phyloP scores from a whole-genome alignment of 1,139 yeast species.

The Sugiyamaella novakii region DNA sequence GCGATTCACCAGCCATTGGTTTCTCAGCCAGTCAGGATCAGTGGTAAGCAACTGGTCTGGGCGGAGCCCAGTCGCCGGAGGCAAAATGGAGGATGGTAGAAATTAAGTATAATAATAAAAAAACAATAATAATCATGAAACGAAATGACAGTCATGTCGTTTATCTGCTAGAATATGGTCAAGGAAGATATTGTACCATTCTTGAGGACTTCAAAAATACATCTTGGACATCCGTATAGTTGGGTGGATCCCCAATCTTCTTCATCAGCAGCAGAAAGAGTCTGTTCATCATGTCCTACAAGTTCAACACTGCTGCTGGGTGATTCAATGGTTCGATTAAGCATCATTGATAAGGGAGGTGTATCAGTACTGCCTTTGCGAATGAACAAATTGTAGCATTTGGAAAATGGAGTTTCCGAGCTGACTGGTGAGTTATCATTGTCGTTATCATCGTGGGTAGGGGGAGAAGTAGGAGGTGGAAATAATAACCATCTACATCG shows the following conservation, averaged over 20 bases:
- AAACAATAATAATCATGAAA: too few relatives aligned
- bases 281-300: constrained; percentile 32
- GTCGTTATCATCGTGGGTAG: neutral
- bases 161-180: constrained; percentile 30
- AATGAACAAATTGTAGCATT: constrained; percentile 20
- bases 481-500: constrained; percentile 38
- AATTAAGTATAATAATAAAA: neutral
- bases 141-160: too few relatives aligned
- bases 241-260: constrained; percentile 38
- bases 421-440: constrained; percentile 13
- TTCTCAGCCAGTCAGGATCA: too few relatives aligned
- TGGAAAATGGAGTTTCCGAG: constrained; percentile 29
- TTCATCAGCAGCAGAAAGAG: constrained; percentile 20
- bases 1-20: constrained; percentile 5
- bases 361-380: constrained; percentile 7
- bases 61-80: constrained; percentile 1
- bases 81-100: neutral
- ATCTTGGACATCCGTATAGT: constrained; percentile 34
- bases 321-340: constrained; percentile 35
- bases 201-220: constrained; percentile 37
- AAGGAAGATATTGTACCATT: constrained; percentile 33
- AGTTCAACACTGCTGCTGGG: constrained; percentile 38
- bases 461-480: constrained; percentile 8
- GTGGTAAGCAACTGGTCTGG: too few relatives aligned
- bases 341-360: constrained; percentile 32